Evolutionary conservation across 306 rosid genomes (phyloP).

Genomic region (Geum urbanum): DNA sequence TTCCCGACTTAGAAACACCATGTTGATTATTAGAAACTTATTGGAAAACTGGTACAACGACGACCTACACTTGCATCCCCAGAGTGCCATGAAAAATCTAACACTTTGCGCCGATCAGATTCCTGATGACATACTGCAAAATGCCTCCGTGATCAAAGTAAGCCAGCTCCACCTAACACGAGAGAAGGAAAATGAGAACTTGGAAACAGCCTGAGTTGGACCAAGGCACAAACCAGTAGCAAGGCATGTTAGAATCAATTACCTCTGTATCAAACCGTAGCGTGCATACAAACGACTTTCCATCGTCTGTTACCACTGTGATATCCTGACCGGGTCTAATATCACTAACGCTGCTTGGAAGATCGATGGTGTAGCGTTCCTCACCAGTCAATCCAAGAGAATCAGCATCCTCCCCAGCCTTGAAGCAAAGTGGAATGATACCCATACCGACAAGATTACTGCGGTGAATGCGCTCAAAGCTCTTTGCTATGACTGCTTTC

Average conservation of each 20-base stretch:
- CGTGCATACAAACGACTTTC: constrained; percentile 60
- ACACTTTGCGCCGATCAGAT: constrained; percentile 57
- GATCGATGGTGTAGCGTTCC: constrained; percentile 75
- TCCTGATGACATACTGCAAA: constrained; percentile 78
- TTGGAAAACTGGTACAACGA: constrained; percentile 14
- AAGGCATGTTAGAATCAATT: constrained; percentile 2
- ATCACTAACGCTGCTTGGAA: constrained; percentile 67
- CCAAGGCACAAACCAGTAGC: not conserved
- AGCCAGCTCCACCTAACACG: constrained; percentile 81
- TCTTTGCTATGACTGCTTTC: constrained; percentile 91
- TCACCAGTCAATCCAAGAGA: constrained; percentile 76
- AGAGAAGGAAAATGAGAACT: constrained; percentile 1
- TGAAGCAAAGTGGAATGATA: constrained; percentile 75
- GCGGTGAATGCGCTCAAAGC: constrained; percentile 95
- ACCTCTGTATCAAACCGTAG: constrained; percentile 94
- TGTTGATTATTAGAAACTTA: constrained; percentile 30
- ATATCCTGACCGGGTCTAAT: constrained; percentile 88
- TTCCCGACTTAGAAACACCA: constrained; percentile 30
- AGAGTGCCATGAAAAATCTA: constrained; percentile 23
- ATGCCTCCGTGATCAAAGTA: constrained; percentile 91
- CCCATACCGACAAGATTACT: constrained; percentile 98
- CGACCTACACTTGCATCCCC: constrained; percentile 17
- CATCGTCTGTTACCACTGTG: constrained; percentile 55
- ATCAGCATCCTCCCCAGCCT: constrained; percentile 87
- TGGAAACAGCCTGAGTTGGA: constrained; percentile 16